These are phyloP conservation scores for Globisporangium lucens DNA, from an alignment of 352 stramenopile genomes.

Conservation along the genomic window DNA sequence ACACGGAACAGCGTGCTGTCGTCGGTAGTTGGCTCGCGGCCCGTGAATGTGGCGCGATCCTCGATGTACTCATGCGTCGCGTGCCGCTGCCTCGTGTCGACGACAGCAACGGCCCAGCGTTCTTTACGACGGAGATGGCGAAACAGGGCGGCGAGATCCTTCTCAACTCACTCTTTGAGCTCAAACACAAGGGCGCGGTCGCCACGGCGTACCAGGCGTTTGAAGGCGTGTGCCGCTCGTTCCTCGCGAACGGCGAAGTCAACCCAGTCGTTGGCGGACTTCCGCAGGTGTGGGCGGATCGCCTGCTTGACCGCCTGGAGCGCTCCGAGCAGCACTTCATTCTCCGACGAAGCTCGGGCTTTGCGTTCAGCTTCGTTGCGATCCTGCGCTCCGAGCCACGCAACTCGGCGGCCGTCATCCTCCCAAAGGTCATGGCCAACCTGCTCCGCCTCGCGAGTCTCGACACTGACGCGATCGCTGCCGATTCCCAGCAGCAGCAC, in stretches of 20 bases:
- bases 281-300: constrained; percentile 72
- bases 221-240: constrained; percentile 79
- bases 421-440: constrained; percentile 69
- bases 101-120: constrained; percentile 14
- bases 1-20: constrained; percentile 71
- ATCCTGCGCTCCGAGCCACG: constrained; percentile 85
- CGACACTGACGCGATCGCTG: constrained; percentile 48
- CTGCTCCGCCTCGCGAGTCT: constrained; percentile 62
- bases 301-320: constrained; percentile 70
- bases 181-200: constrained; percentile 89
- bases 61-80: constrained; percentile 71
- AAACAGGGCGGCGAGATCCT: constrained; percentile 64
- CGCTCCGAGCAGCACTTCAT: constrained; percentile 85
- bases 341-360: constrained; percentile 81
- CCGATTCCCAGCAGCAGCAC: constrained; percentile 28
- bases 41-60: constrained; percentile 75
- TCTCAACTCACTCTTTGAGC: constrained; percentile 78
- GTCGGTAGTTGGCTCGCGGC: constrained; percentile 86
- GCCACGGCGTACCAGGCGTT: constrained; percentile 81
- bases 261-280: constrained; percentile 50
- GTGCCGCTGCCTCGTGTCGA: constrained; percentile 40
- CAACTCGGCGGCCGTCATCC: constrained; percentile 70
- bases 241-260: constrained; percentile 62
- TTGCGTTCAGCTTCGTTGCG: constrained; percentile 86
- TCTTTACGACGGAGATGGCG: constrained; percentile 55